Evolutionary conservation across 2,329 filamentous ascomycete genomes (phyloP).

Genomic region (Epicoccum nigrum): DNA sequence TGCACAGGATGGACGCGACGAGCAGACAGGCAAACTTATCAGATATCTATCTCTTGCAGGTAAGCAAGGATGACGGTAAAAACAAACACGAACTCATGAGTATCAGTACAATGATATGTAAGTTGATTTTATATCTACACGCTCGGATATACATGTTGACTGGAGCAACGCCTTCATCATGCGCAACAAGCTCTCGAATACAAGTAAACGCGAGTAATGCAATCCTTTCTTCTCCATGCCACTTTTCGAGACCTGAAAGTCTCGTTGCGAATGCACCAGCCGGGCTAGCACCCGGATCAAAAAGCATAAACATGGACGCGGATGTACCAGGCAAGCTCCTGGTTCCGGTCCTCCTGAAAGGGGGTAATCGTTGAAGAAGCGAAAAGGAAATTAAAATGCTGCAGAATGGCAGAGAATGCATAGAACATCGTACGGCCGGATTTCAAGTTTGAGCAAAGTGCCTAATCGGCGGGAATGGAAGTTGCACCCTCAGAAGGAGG

Average conservation of each 20-base stretch:
- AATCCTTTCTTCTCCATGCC: conserved; percentile 16
- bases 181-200: neutral
- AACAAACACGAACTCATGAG: too few relatives aligned
- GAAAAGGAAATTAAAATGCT: conserved; percentile 20
- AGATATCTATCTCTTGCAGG: neutral
- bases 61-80: too few relatives aligned
- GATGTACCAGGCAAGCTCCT: conserved; percentile 25
- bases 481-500: conserved; percentile 2
- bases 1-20: neutral
- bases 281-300: conserved; percentile 40
- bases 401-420: conserved; percentile 4
- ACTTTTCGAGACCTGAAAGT: conserved; percentile 20
- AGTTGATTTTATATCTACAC: conserved; percentile 3
- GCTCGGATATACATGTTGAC: neutral
- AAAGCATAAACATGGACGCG: conserved; percentile 39
- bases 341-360: conserved; percentile 41
- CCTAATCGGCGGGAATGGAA: neutral
- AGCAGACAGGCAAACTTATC: neutral
- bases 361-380: conserved; percentile 40
- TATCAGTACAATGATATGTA: conserved; percentile 1
- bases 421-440: neutral
- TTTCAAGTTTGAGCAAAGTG: conserved; percentile 11
- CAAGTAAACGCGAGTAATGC: conserved; percentile 13
- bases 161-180: neutral
- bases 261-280: conserved; percentile 20